phyloP scores from a whole-genome alignment of 2,329 filamentous ascomycete genomes.

The Pestalotiopsis sp. region DNA sequence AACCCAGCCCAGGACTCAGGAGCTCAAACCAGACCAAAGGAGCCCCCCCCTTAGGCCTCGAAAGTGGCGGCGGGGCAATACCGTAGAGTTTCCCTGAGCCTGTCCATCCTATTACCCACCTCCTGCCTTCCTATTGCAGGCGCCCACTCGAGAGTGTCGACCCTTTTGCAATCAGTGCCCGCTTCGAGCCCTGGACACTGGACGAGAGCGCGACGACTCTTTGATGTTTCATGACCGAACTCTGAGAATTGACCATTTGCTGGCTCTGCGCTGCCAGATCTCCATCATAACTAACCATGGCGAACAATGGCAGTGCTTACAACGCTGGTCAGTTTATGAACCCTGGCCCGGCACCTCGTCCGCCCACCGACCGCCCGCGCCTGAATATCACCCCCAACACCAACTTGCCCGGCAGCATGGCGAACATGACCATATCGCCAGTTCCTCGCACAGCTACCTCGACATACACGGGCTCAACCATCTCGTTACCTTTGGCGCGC shows the following conservation, averaged over 20 bases:
- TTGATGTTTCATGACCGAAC: slow-evolving; percentile 9
- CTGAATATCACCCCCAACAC: slow-evolving; percentile 77
- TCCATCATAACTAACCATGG: slow-evolving; percentile 23
- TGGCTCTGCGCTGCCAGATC: background rate
- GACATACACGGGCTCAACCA: slow-evolving; percentile 71
- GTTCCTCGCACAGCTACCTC: slow-evolving; percentile 67
- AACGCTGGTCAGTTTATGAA: slow-evolving; percentile 84
- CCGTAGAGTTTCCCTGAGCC: slow-evolving; percentile 1
- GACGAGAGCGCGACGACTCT: background rate
- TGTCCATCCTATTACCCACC: slow-evolving; percentile 1
- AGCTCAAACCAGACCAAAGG: background rate
- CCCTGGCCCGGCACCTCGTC: slow-evolving; percentile 89
- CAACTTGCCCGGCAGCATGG: slow-evolving; percentile 77
- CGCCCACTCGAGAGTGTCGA: slow-evolving; percentile 5
- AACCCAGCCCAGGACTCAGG: background rate
- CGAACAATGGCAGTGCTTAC: slow-evolving; percentile 50
- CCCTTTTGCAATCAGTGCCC: slow-evolving; percentile 1
- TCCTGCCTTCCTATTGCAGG: slow-evolving; percentile 11
- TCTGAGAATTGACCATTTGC: background rate
- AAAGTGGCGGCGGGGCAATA: slow-evolving; percentile 12
- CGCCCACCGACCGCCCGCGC: slow-evolving; percentile 81
- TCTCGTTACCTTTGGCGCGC: slow-evolving; percentile 69
- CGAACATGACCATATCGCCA: slow-evolving; percentile 74
- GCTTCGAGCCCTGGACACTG: slow-evolving; percentile 8
- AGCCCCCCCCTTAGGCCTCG: background rate